Evolutionary conservation across 2,329 filamentous ascomycete genomes (phyloP).

Genomic region (Penicillium sp.): DNA sequence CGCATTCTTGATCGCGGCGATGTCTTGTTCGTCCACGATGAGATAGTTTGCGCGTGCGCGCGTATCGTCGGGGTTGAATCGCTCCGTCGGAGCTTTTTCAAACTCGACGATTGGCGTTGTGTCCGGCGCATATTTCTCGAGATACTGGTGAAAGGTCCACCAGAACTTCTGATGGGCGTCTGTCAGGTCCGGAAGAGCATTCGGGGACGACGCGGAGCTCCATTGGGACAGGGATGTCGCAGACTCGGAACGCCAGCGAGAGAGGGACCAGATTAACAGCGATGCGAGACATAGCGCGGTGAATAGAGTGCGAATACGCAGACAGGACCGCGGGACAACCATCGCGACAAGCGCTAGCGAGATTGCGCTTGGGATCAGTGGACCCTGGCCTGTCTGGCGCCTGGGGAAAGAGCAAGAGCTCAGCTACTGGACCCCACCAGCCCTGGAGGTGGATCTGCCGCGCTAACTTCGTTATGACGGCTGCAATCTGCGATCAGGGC

Average conservation of each 20-base stretch:
- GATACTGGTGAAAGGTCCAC: slow-evolving; percentile 37
- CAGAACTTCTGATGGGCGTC: slow-evolving; percentile 34
- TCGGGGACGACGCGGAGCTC: background rate
- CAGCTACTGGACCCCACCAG: background rate
- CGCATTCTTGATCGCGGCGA: slow-evolving; percentile 35
- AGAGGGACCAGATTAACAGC: slow-evolving; percentile 16
- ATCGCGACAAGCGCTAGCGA: slow-evolving; percentile 22
- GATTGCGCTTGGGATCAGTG: background rate
- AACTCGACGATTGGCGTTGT: slow-evolving; percentile 21
- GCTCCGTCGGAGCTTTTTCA: slow-evolving; percentile 21
- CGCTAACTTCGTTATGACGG: background rate
- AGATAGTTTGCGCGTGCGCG: slow-evolving; percentile 15
- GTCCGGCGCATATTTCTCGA: slow-evolving; percentile 38
- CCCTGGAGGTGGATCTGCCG: background rate
- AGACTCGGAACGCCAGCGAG: slow-evolving; percentile 9
- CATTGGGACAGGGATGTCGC: background rate
- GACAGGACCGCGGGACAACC: slow-evolving; percentile 10
- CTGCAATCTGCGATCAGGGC: background rate
- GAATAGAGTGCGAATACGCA: slow-evolving; percentile 22
- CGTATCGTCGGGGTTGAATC: slow-evolving; percentile 19
- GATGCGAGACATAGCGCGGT: slow-evolving; percentile 8
- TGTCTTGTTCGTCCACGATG: slow-evolving; percentile 12
- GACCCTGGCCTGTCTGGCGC: background rate
- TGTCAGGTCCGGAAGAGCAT: slow-evolving; percentile 12
- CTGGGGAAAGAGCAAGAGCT: background rate